Evolutionary conservation across 2,329 filamentous ascomycete genomes (phyloP).

Genomic region (Myriosclerotinia curreyana): DNA sequence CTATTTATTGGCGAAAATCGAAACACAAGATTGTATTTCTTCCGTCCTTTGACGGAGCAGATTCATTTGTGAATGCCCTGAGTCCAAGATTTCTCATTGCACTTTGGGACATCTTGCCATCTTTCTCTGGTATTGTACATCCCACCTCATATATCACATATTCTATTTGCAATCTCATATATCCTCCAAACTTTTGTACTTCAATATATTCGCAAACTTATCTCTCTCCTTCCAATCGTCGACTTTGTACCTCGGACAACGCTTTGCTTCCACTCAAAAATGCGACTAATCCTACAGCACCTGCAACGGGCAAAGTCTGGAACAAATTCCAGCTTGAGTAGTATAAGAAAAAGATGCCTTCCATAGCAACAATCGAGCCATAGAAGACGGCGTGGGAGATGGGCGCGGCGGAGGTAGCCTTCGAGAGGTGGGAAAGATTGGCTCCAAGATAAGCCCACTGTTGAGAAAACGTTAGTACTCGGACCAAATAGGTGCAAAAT

Average conservation of each 20-base stretch:
- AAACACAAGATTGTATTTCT: background rate
- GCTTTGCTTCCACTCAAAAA: slow-evolving; percentile 88
- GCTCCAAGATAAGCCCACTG: slow-evolving; percentile 81
- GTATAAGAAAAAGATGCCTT: slow-evolving; percentile 92
- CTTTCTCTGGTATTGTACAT: slow-evolving; percentile 19
- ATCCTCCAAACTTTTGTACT: slow-evolving; percentile 11
- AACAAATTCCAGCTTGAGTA: slow-evolving; percentile 91
- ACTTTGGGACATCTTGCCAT: background rate
- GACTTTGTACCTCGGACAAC: slow-evolving; percentile 85
- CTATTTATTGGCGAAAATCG: slow-evolving; percentile 12
- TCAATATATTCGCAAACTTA: slow-evolving; percentile 23
- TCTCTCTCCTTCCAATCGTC: slow-evolving; percentile 64
- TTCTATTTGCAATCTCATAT: slow-evolving; percentile 2
- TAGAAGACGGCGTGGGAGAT: slow-evolving; percentile 82
- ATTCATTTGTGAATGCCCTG: background rate
- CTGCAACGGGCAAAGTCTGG: slow-evolving; percentile 74
- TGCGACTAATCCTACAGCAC: slow-evolving; percentile 64
- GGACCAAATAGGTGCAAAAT: background rate
- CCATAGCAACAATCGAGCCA: slow-evolving; percentile 81
- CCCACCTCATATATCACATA: slow-evolving; percentile 3
- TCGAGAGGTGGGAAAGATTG: slow-evolving; percentile 74
- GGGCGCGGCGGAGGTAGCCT: slow-evolving; percentile 73
- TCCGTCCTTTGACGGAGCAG: background rate
- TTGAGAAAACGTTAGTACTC: slow-evolving; percentile 28
- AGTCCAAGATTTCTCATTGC: background rate